These are phyloP conservation scores for Glebionis coronaria DNA, from an alignment of 129 eudicot species.

Conservation along the genomic window DNA sequence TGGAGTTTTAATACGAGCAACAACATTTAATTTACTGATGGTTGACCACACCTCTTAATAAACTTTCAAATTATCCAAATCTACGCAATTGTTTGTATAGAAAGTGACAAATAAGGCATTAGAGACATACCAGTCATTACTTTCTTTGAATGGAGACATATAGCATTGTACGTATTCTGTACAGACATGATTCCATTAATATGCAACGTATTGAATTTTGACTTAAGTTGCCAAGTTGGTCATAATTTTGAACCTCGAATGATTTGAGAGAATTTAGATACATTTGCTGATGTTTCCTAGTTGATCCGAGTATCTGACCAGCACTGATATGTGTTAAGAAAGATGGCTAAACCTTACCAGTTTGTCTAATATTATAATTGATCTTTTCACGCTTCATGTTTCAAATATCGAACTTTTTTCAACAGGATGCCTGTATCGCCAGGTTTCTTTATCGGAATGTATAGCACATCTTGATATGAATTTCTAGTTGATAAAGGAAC, in stretches of 20 bases:
- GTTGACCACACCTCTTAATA: too few species aligned
- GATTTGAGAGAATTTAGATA: too few species aligned
- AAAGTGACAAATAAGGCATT: too few species aligned
- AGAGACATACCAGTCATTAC: too few species aligned
- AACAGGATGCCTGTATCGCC: not conserved
- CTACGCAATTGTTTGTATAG: too few species aligned
- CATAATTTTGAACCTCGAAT: too few species aligned
- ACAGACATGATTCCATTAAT: too few species aligned
- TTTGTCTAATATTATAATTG: not conserved
- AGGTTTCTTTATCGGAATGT: slow-evolving; percentile 11
- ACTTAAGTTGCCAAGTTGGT: too few species aligned
- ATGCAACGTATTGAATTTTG: too few species aligned
- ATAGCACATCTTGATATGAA: not conserved
- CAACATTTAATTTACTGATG: not conserved
- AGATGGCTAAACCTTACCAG: not conserved
- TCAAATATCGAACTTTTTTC: not conserved
- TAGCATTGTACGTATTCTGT: too few species aligned
- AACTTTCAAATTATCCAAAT: too few species aligned
- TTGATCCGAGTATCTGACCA: not conserved
- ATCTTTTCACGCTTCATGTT: not conserved
- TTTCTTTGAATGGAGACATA: too few species aligned
- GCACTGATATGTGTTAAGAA: not conserved
- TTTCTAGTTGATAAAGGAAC: not conserved
- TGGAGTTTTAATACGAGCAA: not conserved
- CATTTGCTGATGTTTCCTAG: not conserved